Evolutionary conservation across 371 early-diverging fungal species (phyloP), one percentile per base, ranked within the genome.

Genomic region (Mortierella sp.): DNA sequence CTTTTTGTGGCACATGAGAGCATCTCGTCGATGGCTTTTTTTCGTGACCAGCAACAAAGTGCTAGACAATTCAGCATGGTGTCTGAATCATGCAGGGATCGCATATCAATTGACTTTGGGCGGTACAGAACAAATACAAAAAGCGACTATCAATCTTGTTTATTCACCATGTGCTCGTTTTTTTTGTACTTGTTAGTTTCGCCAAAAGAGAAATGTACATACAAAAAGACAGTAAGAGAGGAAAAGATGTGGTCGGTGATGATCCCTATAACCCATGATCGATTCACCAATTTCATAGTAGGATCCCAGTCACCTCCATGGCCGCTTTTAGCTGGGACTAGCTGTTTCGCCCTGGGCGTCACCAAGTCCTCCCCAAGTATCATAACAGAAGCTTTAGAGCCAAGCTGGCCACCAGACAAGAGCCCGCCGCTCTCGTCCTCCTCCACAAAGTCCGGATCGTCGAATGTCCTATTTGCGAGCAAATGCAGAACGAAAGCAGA

Each of bases 11-110:
- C 40, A 37, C 29, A 34, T 8, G 61, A 61, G 61, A 61, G 61
- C 61, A 22, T n/a, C n/a, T n/a, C n/a, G n/a, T n/a, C n/a, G 61
- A 22, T 61, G 61, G 37, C 61, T 61, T 48, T 50, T 48, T n/a
- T 48, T 5, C 10, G 50, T 24, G n/a, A 9, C 50, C 6, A 50
- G n/a, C 22, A 31, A 19, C 34, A 31, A 22, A 19, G 19, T 34
- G 7, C 0, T 19, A 22, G 10, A 22, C 61, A 61, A n/a, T n/a
- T n/a, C n/a, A n/a, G n/a, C n/a, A n/a, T n/a, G n/a, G n/a, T 61
- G 61, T 61, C 37, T 61, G 7, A 19, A 19, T 16, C 6, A 31
- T 55, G 58, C 19, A 55, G 55, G 34, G 55, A 6, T 2, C 29
- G 3, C 53, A 29, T 11, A 29, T 29, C 24, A 29, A 16, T 55